Base-by-base conservation (phyloP, 2,329 filamentous ascomycete genomes). In the Pseudogymnoascus verrucosus region DNA sequence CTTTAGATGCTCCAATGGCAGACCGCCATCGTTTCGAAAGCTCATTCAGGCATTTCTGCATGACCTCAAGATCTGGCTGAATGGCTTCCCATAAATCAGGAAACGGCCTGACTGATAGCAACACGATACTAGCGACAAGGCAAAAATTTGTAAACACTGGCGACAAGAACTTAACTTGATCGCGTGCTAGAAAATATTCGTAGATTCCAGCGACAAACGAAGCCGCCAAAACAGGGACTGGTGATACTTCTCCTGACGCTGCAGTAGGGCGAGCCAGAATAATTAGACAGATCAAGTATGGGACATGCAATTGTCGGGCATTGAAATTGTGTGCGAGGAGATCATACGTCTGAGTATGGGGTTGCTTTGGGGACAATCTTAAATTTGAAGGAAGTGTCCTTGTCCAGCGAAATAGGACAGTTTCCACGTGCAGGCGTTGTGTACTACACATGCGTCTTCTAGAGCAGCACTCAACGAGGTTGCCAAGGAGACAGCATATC, bases 141-240 rank as follows among this genome's bases (percentile, higher is more conserved):
- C 75, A 73, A 62, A 78, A 76, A 65, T 78, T 77, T 2, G 77
- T 78, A 67, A 78, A 79, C 11, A 78, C 75, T 0, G 77, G 75
- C 0, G 74, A 76, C 3, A 78, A 69, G 57, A 73, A 77, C 26
- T 74, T 73, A n/a, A 78, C 72, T 64, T 79, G 76, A 63, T 79
- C 76, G 10, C 76, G 70, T 28, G 75, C 75, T 16, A 78, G 72
- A 60, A 79, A 77, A 59, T 78, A 76, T 65, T 78, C 76, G 40
- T 77, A 78, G 4, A 79, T 77, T 2, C 76, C 74, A 4, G 76
- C 75, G 26, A 78, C 66, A 42, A 76, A 78, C 0, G 77, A 78
- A 0, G 77, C 77, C 14, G 77, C 75, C 5, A 79, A 70, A 4
- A 78, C 67, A 3, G 74, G 73, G 3, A 74, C 74, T 8, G 74